A percentile compares a stretch with the other conserved stretches of the same genome.
phyloP scores from a whole-genome alignment of 768 basidiomycete species.

The Leccinum incarnatum region DNA sequence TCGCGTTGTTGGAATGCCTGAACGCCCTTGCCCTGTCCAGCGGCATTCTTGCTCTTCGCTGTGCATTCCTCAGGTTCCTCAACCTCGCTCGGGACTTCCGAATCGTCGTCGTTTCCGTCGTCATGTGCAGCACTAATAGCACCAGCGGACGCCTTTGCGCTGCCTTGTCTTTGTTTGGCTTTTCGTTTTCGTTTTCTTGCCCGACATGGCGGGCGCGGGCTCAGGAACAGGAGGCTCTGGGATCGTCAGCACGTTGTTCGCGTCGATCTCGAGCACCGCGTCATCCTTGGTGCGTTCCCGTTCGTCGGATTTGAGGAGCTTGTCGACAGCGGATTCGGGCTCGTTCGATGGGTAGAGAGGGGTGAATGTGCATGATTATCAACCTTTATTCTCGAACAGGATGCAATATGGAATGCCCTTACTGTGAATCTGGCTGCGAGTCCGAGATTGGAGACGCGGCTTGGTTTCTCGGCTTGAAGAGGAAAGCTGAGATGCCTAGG shows the following conservation, averaged over 20 bases:
- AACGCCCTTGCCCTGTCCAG: slow-evolving; percentile 32
- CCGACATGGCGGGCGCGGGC: background rate
- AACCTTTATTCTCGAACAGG: background rate
- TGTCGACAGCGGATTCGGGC: slow-evolving; percentile 81
- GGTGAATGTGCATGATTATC: background rate
- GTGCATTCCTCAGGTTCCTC: slow-evolving; percentile 60
- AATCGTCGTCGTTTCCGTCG: slow-evolving; percentile 37
- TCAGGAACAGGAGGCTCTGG: slow-evolving; percentile 11
- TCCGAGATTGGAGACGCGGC: slow-evolving; percentile 66
- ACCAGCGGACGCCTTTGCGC: slow-evolving; percentile 9
- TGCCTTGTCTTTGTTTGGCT: background rate
- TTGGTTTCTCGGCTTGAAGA: slow-evolving; percentile 59
- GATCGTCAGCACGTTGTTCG: slow-evolving; percentile 17
- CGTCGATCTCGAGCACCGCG: slow-evolving; percentile 72
- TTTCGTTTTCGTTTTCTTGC: slow-evolving; percentile 21
- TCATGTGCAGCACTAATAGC: background rate
- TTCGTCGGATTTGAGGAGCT: slow-evolving; percentile 68
- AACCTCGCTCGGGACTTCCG: slow-evolving; percentile 62
- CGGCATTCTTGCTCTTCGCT: slow-evolving; percentile 42
- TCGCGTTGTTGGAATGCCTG: slow-evolving; percentile 88
- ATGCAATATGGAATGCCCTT: slow-evolving; percentile 7
- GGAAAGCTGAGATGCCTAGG: slow-evolving; percentile 80
- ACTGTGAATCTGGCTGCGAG: slow-evolving; percentile 86
- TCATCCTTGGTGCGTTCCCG: slow-evolving; percentile 67
- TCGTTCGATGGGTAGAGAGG: slow-evolving; percentile 68